Conservation (phyloP, 208 protist species). For the Acanthamoeba rhysodes region DNA sequence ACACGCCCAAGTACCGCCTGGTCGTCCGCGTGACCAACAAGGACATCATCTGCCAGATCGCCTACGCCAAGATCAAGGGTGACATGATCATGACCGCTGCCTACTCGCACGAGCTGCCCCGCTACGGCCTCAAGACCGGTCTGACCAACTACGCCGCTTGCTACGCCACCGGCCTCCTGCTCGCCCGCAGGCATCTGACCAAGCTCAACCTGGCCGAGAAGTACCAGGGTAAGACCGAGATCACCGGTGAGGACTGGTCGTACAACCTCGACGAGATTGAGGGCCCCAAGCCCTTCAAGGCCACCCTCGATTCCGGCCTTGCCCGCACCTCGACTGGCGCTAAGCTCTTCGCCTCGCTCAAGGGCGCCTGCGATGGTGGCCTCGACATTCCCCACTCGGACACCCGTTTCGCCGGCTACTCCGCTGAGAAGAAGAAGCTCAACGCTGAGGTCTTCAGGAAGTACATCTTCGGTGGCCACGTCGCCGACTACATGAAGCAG, state of each 20-base stretch:
- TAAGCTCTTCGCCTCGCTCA: constrained; percentile 94
- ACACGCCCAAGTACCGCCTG: constrained; percentile 98
- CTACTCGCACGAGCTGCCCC: constrained; percentile 98
- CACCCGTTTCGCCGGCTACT: constrained; percentile 98
- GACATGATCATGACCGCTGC: constrained; percentile 96
- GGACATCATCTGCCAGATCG: constrained; percentile 98
- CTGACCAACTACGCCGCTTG: constrained; percentile 99
- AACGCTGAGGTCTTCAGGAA: constrained; percentile 95
- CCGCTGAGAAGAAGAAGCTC: constrained; percentile 93
- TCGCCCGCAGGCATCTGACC: constrained; percentile 97
- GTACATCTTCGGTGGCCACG: constrained; percentile 98
- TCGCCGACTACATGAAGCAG: constrained; percentile 98
- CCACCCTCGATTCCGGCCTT: constrained; percentile 98
- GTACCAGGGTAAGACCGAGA: constrained; percentile 96
- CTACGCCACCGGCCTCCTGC: constrained; percentile 98
- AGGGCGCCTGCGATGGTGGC: constrained; percentile 98
- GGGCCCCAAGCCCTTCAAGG: constrained; percentile 96
- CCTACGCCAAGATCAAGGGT: constrained; percentile 96
- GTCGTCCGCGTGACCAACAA: constrained; percentile 98
- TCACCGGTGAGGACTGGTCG: constrained; percentile 90
- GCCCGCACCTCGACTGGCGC: constrained; percentile 97
- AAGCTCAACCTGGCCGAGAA: constrained; percentile 96
- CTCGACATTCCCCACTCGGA: constrained; percentile 97
- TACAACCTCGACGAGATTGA: constrained; percentile 92
- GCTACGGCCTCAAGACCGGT: constrained; percentile 97